A percentile compares a stretch with the other conserved stretches of the same genome.
These are phyloP conservation scores for Aotearoamyces nothofagi DNA, from an alignment of 2,329 filamentous ascomycete genomes.

Conservation along the genomic window DNA sequence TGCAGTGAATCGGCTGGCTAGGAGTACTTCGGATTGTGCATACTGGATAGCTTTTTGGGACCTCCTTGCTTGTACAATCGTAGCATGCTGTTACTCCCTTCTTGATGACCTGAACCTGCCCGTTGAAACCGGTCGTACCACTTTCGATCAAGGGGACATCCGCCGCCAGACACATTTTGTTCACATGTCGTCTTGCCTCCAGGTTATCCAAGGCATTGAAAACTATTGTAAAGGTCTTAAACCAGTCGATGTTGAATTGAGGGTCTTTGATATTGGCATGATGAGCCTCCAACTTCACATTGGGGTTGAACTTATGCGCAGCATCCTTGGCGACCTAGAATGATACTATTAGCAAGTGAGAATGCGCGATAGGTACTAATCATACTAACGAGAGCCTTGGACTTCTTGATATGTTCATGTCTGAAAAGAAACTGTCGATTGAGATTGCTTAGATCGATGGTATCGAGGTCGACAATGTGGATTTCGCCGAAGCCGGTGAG, in stretches of 20 bases:
- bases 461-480: conserved; percentile 92
- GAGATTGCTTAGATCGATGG: conserved; percentile 93
- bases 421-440: conserved; percentile 96
- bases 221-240: conserved; percentile 65
- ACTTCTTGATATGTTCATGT: conserved; percentile 94
- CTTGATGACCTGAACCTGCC: conserved; percentile 93
- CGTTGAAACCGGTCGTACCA: conserved; percentile 94
- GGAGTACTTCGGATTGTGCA: conserved; percentile 96
- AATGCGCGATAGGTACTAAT: too few relatives aligned
- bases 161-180: conserved; percentile 90
- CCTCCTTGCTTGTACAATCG: conserved; percentile 80
- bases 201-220: conserved; percentile 97
- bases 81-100: conserved; percentile 90
- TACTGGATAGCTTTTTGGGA: conserved; percentile 85
- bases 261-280: conserved; percentile 91
- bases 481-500: conserved; percentile 85
- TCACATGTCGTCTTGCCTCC: conserved; percentile 86
- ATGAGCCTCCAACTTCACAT: conserved; percentile 72
- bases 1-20: conserved; percentile 93
- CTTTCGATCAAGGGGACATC: conserved; percentile 88
- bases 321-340: conserved; percentile 86
- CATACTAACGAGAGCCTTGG: conserved; percentile 68
- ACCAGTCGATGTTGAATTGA: conserved; percentile 81
- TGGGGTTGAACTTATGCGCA: conserved; percentile 79
- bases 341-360: conserved; percentile 47